Conservation (phyloP, 345 rosid genomes). For the Garcia nutans region DNA sequence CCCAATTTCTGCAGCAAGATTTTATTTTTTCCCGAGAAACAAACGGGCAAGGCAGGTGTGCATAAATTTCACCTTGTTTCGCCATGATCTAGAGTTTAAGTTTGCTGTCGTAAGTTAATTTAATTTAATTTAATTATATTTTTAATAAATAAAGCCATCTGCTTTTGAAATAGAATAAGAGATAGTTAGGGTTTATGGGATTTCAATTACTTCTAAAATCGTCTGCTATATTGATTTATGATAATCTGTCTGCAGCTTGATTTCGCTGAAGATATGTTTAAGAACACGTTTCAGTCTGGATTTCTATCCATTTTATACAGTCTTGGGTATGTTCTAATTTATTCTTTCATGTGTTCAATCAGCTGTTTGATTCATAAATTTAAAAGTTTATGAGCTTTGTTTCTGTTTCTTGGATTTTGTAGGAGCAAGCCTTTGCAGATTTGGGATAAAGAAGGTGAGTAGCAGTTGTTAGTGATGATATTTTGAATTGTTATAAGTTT, state of each 20-base stretch:
- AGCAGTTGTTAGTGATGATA: neutral
- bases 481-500: neutral
- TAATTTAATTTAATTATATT: neutral
- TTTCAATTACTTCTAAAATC: no score
- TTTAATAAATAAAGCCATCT: neutral
- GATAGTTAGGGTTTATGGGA: neutral
- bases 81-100: neutral
- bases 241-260: slow-evolving; percentile 9
- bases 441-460: slow-evolving; percentile 36
- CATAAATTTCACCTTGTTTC: neutral
- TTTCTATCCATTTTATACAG: slow-evolving; percentile 34
- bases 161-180: no score
- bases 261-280: slow-evolving; percentile 26
- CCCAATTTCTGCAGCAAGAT: neutral
- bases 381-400: neutral
- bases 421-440: slow-evolving; percentile 41
- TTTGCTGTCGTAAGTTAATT: neutral
- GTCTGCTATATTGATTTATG: neutral
- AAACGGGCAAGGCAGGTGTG: neutral
- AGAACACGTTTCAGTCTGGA: slow-evolving; percentile 38
- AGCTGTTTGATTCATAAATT: neutral
- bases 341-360: neutral
- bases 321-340: slow-evolving; percentile 23
- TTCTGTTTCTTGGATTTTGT: neutral
- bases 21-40: slow-evolving; percentile 5